Percentiles rank a stretch among this genome's conserved stretches.
Conservation (phyloP, 371 early-diverging fungal genomes). For the Rhizomucor miehei region DNA sequence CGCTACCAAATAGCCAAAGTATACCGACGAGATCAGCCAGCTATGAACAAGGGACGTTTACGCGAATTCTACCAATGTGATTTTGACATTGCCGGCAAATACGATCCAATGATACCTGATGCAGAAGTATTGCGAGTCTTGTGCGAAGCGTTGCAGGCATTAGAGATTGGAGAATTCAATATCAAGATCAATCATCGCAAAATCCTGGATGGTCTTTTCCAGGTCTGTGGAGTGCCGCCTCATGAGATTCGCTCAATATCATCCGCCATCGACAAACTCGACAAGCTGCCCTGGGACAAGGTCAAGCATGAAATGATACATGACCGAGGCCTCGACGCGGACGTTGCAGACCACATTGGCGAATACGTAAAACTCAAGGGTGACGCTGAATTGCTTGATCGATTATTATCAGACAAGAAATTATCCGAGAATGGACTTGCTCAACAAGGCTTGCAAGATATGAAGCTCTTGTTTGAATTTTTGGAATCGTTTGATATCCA, state of each 20-base stretch:
- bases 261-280: conserved; percentile 99
- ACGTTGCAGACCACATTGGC: conserved; percentile 87
- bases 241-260: conserved; percentile 89
- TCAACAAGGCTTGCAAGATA: conserved; percentile 86
- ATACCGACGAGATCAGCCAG: conserved; percentile 98
- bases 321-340: conserved; percentile 80
- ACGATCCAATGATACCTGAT: conserved; percentile 97
- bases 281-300: conserved; percentile 93
- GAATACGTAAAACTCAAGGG: conserved; percentile 81
- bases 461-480: conserved; percentile 83
- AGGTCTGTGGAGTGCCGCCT: conserved; percentile 87
- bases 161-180: conserved; percentile 80
- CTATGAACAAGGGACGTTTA: conserved; percentile 98
- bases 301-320: conserved; percentile 91
- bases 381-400: conserved; percentile 67
- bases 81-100: conserved; percentile 98
- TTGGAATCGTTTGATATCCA: conserved; percentile 77
- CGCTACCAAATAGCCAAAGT: conserved; percentile 99
- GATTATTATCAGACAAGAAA: conserved; percentile 55
- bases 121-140: conserved; percentile 89
- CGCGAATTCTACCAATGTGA: conserved; percentile 99
- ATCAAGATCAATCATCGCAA: conserved; percentile 97
- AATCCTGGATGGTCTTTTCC: conserved; percentile 95
- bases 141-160: conserved; percentile 72
- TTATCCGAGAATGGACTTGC: conserved; percentile 71